Evolutionary conservation across 768 basidiomycete species (phyloP), one percentile per base, ranked within the genome.

Genomic region (Mycena chlorophos): DNA sequence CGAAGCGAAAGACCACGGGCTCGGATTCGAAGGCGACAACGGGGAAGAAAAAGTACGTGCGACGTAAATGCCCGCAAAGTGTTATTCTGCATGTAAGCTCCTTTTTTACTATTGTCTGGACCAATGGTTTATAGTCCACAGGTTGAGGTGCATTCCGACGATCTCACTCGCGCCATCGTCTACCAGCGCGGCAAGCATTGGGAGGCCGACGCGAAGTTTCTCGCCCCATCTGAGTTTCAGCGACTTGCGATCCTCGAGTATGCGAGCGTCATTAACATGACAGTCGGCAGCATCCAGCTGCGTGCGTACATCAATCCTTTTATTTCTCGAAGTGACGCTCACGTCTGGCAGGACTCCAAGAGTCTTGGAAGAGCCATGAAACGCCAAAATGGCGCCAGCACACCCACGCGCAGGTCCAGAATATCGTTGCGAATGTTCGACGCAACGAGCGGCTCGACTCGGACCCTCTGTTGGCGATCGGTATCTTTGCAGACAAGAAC

Each of bases 401-500:
- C 1, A 29, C 37, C 10, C 22, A 55, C 1, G 2, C 29, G 0
- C 55, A 61, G 14, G 53, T 61, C 3, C 26, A 61, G 27, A 53
- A 54, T 19, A 29, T 54, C 6, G 49, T 61, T 3, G 47, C 56
- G 10, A 22, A 56, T 20, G 12, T 19, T 10, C 30, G 56, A 0
- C 42, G 60, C 1, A 38, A 39, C 17, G 56, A 61, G 25, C 52
- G 53, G 10, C 12, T 61, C 1, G 34, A 54, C 5, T 5, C 52
- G 0, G 56, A 61, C 19, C 55, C 56, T 12, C 40, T 61, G 4
- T n/a, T 51, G 3, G 49, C 49, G 4, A 57, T 61, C 8, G 55
- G 50, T 2, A 39, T 54, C 2, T 61, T 61, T 46, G 56, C 56
- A 1, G 46, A 54, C 6, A 48, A 20, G 25, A 61, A 61, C 42